Evolutionary conservation across 768 basidiomycete genomes (phyloP), one percentile per base, ranked within the genome.

Genomic region (Krasilnikovozyma curviuscula): DNA sequence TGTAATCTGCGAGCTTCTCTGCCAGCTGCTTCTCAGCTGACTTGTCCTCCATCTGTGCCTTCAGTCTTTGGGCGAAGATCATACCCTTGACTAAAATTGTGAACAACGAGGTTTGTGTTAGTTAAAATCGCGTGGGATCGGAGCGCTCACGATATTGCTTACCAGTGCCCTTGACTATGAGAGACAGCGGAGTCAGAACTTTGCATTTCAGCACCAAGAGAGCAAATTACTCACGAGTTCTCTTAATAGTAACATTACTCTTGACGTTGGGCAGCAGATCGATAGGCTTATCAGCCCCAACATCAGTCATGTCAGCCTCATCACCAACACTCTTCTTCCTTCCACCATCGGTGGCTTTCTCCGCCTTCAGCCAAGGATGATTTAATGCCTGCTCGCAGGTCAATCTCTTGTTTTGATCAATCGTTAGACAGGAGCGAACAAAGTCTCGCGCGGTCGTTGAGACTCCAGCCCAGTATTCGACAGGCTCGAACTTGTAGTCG

Each of bases 401-500:
- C 18, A 85, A 81, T n/a, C 91, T 74, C 42, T 70, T 66, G 0
- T 61, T 61, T 5, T 83, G 85, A 64, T 98, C 84, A 50, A 83
- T 69, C 0, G 85, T 91, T 55, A 98, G 70, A 61, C 91, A 95
- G 35, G 69, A 64, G 8, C 65, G 60, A 46, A 98, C 81, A 62
- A 98, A 98, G 55, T 77, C 73, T 49, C 78, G 78, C 1, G 86
- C 91, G 4, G 58, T 50, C 6, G 60, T 55, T 3, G 65, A 66
- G 16, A 66, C 65, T 18, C 61, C 61, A 24, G 49, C 28, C 65
- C 65, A 66, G 56, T 25, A 59, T 63, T 55, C 48, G 61, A 69
- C 71, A 19, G 81, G 81, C 71, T 79, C 78, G 60, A 95, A 97
- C 61, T 79, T 79, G 68, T 85, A 95, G 66, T 93, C 83, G 7